Evolutionary conservation across 257 asterid species (phyloP), one percentile per base, ranked within the genome.

Genomic region (Ajuga chamaepitys): DNA sequence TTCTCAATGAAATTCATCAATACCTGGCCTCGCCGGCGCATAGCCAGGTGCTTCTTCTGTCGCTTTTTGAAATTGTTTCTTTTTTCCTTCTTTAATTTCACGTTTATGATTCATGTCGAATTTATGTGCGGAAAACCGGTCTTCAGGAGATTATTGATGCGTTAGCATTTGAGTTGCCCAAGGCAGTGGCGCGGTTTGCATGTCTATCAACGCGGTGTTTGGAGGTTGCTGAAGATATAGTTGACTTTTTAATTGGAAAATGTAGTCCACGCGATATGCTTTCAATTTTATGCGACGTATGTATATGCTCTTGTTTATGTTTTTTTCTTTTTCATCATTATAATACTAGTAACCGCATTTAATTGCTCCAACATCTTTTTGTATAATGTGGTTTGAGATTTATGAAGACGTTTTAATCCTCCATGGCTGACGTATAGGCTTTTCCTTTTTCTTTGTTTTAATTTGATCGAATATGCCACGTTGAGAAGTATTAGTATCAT

Each of bases 231-330:
- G 82, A 74, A 64, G 58, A 54, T 3, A 35, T 87, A 41, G 75
- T 89, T 48, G 67, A 79, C 58, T 64, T 17, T 38, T 85, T 93
- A 54, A 73, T 81, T 17, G 79, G 67, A 58, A 77, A 34, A 62
- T 84, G 93, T 48, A 74, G 70, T 74, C 88, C 98, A 5, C 95
- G 97, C 0, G 98, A 93, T 50, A 84, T 89, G 98, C 88, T 89
- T 68, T 62, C 98, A 13, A 73, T 87, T 74, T 84, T 93, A 34
- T 85, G 85, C 62, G 97, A 81, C 80, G 98, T 92, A 73, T 50
- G 30, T 54, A 42, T 21, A n/a, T n/a, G n/a, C 26, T 64, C 59
- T 69, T 62, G 47, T n/a, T n/a, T n/a, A n/a, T n/a, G n/a, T n/a
- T n/a, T 47, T 75, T 28, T 44, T 20, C 14, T 58, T 17, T 46